phyloP scores from a whole-genome alignment of 192 early-diverging fungal genomes.

The Jimgerdemannia flammicorona region DNA sequence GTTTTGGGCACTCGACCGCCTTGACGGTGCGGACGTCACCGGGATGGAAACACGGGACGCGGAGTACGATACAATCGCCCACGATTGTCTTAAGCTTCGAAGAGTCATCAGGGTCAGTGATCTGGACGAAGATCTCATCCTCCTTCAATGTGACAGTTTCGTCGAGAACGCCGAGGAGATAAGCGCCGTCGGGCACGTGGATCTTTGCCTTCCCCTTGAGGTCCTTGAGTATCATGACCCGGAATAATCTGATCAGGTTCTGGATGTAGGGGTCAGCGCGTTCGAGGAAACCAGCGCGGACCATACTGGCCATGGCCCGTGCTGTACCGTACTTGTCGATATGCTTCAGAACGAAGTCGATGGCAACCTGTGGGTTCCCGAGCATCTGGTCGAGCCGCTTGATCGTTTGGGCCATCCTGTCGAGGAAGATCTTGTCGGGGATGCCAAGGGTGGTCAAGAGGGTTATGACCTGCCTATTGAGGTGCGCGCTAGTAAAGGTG shows the following conservation, averaged over 20 bases:
- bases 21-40: constrained; percentile 58
- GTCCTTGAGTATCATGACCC: constrained; percentile 38
- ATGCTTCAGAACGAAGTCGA: constrained; percentile 32
- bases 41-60: constrained; percentile 66
- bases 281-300: constrained; percentile 44
- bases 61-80: constrained; percentile 39
- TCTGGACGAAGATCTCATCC: constrained; percentile 48
- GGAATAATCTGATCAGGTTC: constrained; percentile 40
- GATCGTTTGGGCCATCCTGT: constrained; percentile 41
- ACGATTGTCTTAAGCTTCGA: constrained; percentile 23
- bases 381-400: constrained; percentile 32
- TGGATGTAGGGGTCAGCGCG: constrained; percentile 37
- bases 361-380: constrained; percentile 25
- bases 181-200: constrained; percentile 46
- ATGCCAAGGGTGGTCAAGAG: constrained; percentile 55
- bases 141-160: constrained; percentile 38
- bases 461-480: constrained; percentile 67
- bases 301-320: constrained; percentile 32
- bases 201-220: constrained; percentile 52
- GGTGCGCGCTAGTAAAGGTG: constrained; percentile 40
- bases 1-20: constrained; percentile 45
- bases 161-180: constrained; percentile 53
- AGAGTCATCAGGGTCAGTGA: constrained; percentile 21
- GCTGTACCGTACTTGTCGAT: constrained; percentile 41
- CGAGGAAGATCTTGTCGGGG: constrained; percentile 48